Percentiles rank a stretch among this genome's conserved stretches.
phyloP scores from a whole-genome alignment of 2,329 filamentous ascomycete species.

The Lizonia empirigonia region DNA sequence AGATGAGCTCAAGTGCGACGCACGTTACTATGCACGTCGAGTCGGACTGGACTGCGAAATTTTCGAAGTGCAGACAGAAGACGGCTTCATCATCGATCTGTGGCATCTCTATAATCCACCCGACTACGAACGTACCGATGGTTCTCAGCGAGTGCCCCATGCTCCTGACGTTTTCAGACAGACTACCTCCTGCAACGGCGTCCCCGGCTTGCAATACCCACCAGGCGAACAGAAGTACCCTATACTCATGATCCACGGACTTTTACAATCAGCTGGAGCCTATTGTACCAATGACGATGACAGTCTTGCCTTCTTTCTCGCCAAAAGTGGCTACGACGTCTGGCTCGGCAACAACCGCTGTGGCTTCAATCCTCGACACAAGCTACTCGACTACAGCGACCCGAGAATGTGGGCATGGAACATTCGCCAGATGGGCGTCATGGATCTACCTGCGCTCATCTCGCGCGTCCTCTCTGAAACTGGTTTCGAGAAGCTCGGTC shows the following conservation, averaged over 20 bases:
- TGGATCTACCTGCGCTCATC: constrained; percentile 82
- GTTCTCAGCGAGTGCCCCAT: constrained; percentile 58
- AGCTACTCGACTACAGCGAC: constrained; percentile 71
- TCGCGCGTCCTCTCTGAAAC: constrained; percentile 82
- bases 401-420: constrained; percentile 98
- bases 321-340: constrained; percentile 90
- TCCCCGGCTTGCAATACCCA: constrained; percentile 35
- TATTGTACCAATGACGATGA: constrained; percentile 91
- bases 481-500: constrained; percentile 78
- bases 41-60: constrained; percentile 86
- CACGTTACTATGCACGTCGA: constrained; percentile 82
- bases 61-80: constrained; percentile 87
- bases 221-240: constrained; percentile 70
- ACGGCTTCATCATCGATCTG: constrained; percentile 86
- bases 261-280: constrained; percentile 85
- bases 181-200: constrained; percentile 28
- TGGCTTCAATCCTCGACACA: constrained; percentile 80
- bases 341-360: constrained; percentile 96
- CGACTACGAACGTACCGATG: constrained; percentile 64
- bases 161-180: constrained; percentile 67
- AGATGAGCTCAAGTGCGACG: constrained; percentile 78
- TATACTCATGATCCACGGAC: constrained; percentile 83
- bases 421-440: constrained; percentile 88
- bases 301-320: constrained; percentile 88
- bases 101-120: constrained; percentile 89